A percentile compares a stretch with the other conserved stretches of the same genome.
Conservation (phyloP, 2,329 filamentous ascomycete species). For the Colletotrichum australisinense region DNA sequence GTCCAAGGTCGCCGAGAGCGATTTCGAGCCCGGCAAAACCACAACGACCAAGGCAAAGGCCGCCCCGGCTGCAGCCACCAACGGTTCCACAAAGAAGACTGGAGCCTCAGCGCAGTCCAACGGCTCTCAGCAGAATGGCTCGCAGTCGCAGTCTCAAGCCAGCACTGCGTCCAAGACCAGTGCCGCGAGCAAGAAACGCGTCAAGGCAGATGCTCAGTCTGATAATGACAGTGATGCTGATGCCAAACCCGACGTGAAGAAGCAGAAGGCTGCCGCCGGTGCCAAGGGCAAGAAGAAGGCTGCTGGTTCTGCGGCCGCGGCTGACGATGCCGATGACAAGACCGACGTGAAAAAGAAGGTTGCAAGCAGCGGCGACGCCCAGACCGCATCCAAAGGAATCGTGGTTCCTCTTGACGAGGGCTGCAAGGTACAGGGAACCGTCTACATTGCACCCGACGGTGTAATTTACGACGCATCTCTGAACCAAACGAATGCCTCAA, state of each 20-base stretch:
- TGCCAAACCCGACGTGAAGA: constrained; percentile 44
- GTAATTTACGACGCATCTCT: constrained; percentile 83
- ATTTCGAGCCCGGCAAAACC: constrained; percentile 39
- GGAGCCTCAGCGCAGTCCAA: constrained; percentile 5
- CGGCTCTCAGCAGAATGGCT: constrained; percentile 11
- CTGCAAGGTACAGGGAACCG: constrained; percentile 54
- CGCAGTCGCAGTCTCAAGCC: constrained; percentile 18
- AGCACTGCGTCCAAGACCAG: constrained; percentile 18
- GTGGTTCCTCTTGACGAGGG: constrained; percentile 64
- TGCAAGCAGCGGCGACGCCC: constrained; percentile 49
- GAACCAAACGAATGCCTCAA: constrained; percentile 78
- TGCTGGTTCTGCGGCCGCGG: constrained; percentile 15
- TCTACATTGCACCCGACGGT: constrained; percentile 74
- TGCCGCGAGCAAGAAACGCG: constrained; percentile 32
- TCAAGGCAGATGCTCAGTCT: constrained; percentile 37
- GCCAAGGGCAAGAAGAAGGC: constrained; percentile 19
- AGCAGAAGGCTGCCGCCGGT: constrained; percentile 40
- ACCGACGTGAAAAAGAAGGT: constrained; percentile 46
- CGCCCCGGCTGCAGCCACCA: constrained; percentile 8
- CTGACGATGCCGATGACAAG: constrained; percentile 39
- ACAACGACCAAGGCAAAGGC: background rate
- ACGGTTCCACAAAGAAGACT: constrained; percentile 6
- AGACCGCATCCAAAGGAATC: constrained; percentile 57
- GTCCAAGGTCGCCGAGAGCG: constrained; percentile 49
- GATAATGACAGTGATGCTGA: constrained; percentile 40